These are phyloP conservation scores for Peronospora belbahrii DNA, from an alignment of 352 stramenopile genomes.

Conservation along the genomic window DNA sequence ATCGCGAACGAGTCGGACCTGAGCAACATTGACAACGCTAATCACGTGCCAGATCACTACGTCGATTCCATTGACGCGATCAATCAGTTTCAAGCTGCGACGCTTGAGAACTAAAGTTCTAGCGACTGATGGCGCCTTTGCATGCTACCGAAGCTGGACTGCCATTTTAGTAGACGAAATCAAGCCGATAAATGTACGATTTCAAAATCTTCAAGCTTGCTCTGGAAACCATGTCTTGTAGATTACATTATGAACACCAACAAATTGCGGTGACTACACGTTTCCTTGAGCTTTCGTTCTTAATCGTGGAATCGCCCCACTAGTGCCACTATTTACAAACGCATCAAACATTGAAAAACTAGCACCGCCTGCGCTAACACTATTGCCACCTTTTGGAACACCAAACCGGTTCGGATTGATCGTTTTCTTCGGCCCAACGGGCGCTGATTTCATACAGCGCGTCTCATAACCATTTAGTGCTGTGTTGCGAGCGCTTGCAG, in stretches of 20 bases:
- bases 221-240: conserved; percentile 1
- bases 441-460: conserved; percentile 36
- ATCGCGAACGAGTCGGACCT: conserved; percentile 60
- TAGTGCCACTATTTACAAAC: conserved; percentile 54
- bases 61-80: conserved; percentile 66
- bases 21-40: conserved; percentile 33
- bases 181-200: too few species aligned
- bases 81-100: conserved; percentile 52
- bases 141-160: too few species aligned
- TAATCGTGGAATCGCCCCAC: conserved; percentile 37
- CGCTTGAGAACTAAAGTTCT: conserved; percentile 30
- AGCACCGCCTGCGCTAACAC: conserved; percentile 6
- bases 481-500: conserved; percentile 10
- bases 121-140: too few species aligned
- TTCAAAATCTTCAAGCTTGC: background rate
- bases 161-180: too few species aligned
- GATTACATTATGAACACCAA: conserved; percentile 24
- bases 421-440: conserved; percentile 36
- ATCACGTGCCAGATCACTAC: conserved; percentile 58
- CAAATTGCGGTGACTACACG: conserved; percentile 22
- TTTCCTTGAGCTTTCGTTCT: conserved; percentile 29
- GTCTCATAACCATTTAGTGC: conserved; percentile 21
- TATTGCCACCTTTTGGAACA: conserved; percentile 16
- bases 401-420: conserved; percentile 32
- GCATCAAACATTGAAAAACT: conserved; percentile 57